Evolutionary conservation across 1,284 basidiomycete species (phyloP), one percentile per base, ranked within the genome.

Genomic region (Tilletia walkeri): DNA sequence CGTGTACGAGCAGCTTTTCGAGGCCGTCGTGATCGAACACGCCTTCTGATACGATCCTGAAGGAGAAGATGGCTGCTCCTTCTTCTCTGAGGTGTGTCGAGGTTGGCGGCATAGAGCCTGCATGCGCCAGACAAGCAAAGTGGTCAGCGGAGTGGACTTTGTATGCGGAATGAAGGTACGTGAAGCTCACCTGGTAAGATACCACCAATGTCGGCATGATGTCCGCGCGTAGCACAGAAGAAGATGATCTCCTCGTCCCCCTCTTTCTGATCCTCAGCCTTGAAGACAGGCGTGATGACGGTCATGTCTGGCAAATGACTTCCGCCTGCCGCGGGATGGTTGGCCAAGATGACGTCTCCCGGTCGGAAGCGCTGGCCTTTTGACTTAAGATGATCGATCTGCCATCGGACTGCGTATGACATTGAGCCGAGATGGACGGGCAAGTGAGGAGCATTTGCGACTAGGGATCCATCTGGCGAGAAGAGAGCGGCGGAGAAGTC

Each of bases 41-140:
- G 5, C 95, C 94, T 20, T 88, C 87, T 61, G 88, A 86, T 16
- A 99, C 95, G 73, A 98, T 90, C 85, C 96, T 97, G 88, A 99
- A 94, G 79, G 91, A 92, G 73, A 90, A 88, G 71, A 97, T 93
- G 81, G 94, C 89, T 0, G 95, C 95, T 14, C 95, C 95, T 85
- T 99, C 95, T 82, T 99, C 92, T 75, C 91, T 94, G 66, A 98
- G 90, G 71, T 88, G 92, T 70, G 91, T 92, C 36, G 91, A 92
- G 0, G 91, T 94, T 0, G 95, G 93, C 0, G 95, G 95, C 95
- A 98, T 98, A 18, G 92, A 94, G 2, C 85, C 24, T 53, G 16
- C n/a, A 18, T 18, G n/a, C n/a, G 50, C 3, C 41, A 45, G 41
- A 14, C 41, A 45, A 45, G 41, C 41, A 53, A 6, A 9, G 18